Conservation (phyloP, 2,329 filamentous ascomycete species). For the Neofusicoccum ribis region DNA sequence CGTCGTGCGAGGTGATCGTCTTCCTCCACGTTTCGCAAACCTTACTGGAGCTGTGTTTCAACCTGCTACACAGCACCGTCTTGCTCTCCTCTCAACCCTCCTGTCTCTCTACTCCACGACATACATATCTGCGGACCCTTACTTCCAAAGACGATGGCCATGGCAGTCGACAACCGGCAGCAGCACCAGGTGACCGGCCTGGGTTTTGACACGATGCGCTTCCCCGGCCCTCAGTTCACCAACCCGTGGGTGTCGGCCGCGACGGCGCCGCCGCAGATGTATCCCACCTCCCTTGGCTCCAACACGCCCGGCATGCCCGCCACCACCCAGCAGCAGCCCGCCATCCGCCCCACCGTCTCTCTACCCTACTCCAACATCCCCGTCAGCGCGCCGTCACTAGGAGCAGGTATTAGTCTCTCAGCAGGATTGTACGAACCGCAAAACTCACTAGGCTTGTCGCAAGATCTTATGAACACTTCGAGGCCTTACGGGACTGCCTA, state of each 20-base stretch:
- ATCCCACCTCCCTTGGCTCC: constrained; percentile 64
- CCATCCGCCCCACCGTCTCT: constrained; percentile 61
- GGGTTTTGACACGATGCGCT: constrained; percentile 79
- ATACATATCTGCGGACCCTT: constrained; percentile 20
- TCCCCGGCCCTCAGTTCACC: constrained; percentile 73
- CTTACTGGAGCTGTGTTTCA: constrained; percentile 39
- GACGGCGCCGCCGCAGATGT: constrained; percentile 60
- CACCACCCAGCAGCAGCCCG: constrained; percentile 58
- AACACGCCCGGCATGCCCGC: constrained; percentile 58
- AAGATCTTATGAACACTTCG: constrained; percentile 73
- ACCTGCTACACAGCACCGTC: constrained; percentile 25
- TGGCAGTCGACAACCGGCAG: constrained; percentile 90
- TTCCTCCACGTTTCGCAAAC: constrained; percentile 49
- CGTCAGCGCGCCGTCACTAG: constrained; percentile 68
- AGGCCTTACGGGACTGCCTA: constrained; percentile 70
- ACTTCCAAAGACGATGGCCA: constrained; percentile 66
- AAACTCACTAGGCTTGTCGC: constrained; percentile 68
- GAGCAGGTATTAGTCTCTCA: constrained; percentile 65
- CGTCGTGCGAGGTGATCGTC: constrained; percentile 46
- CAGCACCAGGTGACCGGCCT: constrained; percentile 65
- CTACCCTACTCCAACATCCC: constrained; percentile 75
- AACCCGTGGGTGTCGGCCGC: constrained; percentile 79
- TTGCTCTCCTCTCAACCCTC: constrained; percentile 21
- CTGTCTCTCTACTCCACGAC: constrained; percentile 17
- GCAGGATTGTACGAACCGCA: constrained; percentile 61